Evolutionary conservation across 163 green algal genomes (phyloP).

Genomic region (Chlamydomonas reinhardtii): DNA sequence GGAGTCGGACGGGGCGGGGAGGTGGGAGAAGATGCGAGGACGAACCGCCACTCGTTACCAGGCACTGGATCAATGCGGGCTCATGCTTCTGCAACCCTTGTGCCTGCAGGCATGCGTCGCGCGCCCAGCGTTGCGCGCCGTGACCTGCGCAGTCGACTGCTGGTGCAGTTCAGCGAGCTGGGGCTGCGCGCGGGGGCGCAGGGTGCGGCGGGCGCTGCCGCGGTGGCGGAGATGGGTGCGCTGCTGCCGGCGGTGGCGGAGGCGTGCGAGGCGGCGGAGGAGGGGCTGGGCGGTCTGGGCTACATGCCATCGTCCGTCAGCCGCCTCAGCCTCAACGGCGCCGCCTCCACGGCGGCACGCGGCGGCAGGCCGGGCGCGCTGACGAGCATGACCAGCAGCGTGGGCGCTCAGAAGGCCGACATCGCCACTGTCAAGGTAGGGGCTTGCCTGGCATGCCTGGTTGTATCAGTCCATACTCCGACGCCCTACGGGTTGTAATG

Average conservation of each 20-base stretch:
- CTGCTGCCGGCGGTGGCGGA: constrained; percentile 57
- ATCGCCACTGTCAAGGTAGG: constrained; percentile 40
- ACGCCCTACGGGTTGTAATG: too few species aligned
- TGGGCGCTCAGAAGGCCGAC: background rate
- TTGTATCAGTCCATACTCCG: too few species aligned
- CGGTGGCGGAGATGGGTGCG: constrained; percentile 62
- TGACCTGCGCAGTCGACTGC: constrained; percentile 72
- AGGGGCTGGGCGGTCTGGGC: constrained; percentile 11
- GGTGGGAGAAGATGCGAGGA: too few species aligned
- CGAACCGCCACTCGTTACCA: too few species aligned
- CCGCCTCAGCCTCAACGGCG: constrained; percentile 24
- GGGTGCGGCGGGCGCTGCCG: background rate
- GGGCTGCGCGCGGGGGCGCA: constrained; percentile 36
- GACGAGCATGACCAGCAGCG: background rate
- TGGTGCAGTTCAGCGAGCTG: constrained; percentile 75
- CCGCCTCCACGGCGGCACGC: too few species aligned
- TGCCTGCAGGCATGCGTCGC: constrained; percentile 12
- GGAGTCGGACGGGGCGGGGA: too few species aligned
- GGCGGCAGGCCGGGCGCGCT: background rate
- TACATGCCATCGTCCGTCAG: background rate
- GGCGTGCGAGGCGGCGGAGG: constrained; percentile 1
- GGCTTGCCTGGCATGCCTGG: too few species aligned
- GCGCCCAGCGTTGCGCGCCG: constrained; percentile 40
- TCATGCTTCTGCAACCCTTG: too few species aligned
- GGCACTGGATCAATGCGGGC: too few species aligned